Conservation (phyloP, 2,329 filamentous ascomycete genomes). For the Penicillium sp. region DNA sequence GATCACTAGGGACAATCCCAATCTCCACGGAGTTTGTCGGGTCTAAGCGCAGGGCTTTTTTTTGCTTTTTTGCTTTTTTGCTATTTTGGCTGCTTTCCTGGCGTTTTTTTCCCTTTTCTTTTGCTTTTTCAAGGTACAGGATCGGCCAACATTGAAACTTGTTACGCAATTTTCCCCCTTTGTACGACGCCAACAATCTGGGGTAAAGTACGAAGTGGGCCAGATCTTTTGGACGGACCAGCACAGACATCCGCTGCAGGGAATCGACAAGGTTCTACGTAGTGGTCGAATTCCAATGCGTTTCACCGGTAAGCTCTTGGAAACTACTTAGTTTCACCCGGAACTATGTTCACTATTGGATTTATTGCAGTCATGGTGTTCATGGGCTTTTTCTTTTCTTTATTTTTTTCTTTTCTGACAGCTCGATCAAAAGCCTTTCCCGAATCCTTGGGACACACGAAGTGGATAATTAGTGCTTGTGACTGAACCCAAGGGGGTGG, state of each 20-base stretch:
- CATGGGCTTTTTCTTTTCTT: not conserved
- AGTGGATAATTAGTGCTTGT: not conserved
- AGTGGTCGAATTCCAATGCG: no score
- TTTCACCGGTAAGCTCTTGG: no score
- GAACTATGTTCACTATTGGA: no score
- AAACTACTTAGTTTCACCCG: no score
- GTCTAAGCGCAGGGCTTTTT: not conserved
- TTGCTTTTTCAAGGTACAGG: constrained; percentile 1
- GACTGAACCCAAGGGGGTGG: constrained; percentile 8
- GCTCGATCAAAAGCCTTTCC: not conserved
- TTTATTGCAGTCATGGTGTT: not conserved
- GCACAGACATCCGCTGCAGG: constrained; percentile 31
- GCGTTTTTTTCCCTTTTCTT: not conserved
- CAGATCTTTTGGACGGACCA: constrained; percentile 23
- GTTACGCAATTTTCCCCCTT: constrained; percentile 15
- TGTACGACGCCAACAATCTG: constrained; percentile 22
- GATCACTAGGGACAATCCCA: not conserved
- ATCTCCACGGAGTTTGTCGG: constrained; percentile 1
- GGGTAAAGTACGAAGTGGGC: constrained; percentile 25
- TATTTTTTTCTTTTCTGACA: not conserved
- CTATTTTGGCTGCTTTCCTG: not conserved
- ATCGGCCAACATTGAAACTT: constrained; percentile 11
- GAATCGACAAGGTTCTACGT: constrained; percentile 20
- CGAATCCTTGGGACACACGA: not conserved
- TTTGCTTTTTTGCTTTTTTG: not conserved